Evolutionary conservation across 2,329 filamentous ascomycete species (phyloP).

Genomic region (Cytospora paraplurivora): DNA sequence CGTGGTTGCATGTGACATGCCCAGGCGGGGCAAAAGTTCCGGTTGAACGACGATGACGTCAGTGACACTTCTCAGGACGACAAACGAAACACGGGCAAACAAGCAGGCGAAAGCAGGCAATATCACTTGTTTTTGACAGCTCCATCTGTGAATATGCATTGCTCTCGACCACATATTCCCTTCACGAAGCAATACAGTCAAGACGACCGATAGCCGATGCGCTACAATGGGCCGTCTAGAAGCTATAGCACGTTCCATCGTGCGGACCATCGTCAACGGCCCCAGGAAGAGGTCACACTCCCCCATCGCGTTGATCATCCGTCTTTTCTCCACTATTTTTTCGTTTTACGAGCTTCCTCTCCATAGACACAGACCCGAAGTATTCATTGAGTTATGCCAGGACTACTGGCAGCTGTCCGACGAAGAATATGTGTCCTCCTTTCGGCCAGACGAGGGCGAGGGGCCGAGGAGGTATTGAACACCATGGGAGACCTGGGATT

Average conservation of each 20-base stretch:
- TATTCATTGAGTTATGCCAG: constrained; percentile 54
- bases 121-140: neutral
- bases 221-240: constrained; percentile 36
- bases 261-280: constrained; percentile 43
- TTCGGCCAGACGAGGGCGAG: constrained; percentile 49
- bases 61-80: neutral
- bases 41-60: neutral
- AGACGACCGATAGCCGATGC: neutral
- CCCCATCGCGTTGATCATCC: constrained; percentile 47
- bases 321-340: constrained; percentile 51
- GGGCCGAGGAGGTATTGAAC: constrained; percentile 46
- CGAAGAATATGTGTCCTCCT: constrained; percentile 43
- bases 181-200: neutral
- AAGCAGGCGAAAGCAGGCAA: neutral
- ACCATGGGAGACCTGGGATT: constrained; percentile 71
- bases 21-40: neutral
- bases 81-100: neutral
- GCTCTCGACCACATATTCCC: neutral
- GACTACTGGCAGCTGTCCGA: constrained; percentile 42
- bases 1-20: no score
- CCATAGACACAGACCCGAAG: constrained; percentile 46
- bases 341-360: constrained; percentile 53
- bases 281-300: constrained; percentile 34
- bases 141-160: neutral
- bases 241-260: constrained; percentile 45